Percentiles rank a stretch among this genome's conserved stretches.
Conservation (phyloP, 148 eudicot genomes). For the Dianthus caryophyllus region DNA sequence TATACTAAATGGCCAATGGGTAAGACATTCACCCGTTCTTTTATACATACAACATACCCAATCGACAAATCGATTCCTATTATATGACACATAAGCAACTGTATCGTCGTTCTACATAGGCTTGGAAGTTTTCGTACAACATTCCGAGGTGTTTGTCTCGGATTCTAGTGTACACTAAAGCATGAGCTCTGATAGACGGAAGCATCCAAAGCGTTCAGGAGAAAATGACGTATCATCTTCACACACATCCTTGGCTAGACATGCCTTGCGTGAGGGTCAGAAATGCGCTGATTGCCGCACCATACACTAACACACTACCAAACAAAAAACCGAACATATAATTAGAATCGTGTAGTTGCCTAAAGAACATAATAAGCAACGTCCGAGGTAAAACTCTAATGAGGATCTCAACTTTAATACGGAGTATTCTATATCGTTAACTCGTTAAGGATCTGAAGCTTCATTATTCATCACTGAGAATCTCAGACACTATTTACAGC, state of each 20-base stretch:
- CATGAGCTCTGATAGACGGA: neutral
- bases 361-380: too few relatives aligned
- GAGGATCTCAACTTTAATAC: neutral
- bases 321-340: neutral
- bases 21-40: conserved; percentile 11
- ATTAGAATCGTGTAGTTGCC: neutral
- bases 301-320: conserved; percentile 75
- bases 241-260: conserved; percentile 91
- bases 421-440: neutral
- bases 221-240: conserved; percentile 7
- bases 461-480: too few relatives aligned
- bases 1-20: neutral
- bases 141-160: neutral
- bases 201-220: neutral
- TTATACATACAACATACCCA: neutral
- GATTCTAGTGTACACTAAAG: neutral
- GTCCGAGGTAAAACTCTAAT: too few relatives aligned
- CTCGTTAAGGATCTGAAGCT: neutral
- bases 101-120: conserved; percentile 11
- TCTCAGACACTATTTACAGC: too few relatives aligned
- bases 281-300: conserved; percentile 84
- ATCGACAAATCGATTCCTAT: neutral
- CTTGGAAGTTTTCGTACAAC: conserved; percentile 16
- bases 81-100: conserved; percentile 10
- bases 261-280: conserved; percentile 68